Evolutionary conservation across 495 filamentous ascomycete species (phyloP).

Genomic region (Xylaria grammica): DNA sequence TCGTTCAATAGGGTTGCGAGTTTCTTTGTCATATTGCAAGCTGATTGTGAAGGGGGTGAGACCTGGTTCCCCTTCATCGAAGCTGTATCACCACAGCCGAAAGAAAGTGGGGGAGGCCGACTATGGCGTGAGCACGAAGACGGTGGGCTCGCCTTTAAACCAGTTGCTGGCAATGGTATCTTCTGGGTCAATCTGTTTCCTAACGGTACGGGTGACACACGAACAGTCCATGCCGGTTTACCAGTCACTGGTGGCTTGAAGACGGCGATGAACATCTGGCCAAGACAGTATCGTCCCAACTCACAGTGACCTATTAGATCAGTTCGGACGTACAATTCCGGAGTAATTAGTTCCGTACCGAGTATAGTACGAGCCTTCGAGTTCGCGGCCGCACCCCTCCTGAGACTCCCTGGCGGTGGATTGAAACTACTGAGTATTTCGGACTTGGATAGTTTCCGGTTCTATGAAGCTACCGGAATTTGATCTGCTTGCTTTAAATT

Average conservation of each 20-base stretch:
- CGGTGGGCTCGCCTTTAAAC: conserved; percentile 56
- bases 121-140: conserved; percentile 52
- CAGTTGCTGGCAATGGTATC: conserved; percentile 56
- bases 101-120: conserved; percentile 19
- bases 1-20: conserved; percentile 51
- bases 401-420: too few relatives aligned
- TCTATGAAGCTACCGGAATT: too few relatives aligned
- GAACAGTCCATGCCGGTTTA: conserved; percentile 55
- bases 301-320: background rate
- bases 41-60: conserved; percentile 49
- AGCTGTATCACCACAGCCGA: conserved; percentile 24
- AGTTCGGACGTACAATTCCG: background rate
- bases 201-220: conserved; percentile 52
- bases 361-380: background rate
- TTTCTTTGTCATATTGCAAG: conserved; percentile 54
- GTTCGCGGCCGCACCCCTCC: too few relatives aligned
- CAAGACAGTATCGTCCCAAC: conserved; percentile 36
- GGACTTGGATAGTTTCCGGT: too few relatives aligned
- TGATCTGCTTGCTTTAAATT: too few relatives aligned
- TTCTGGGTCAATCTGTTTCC: conserved; percentile 59
- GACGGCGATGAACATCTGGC: conserved; percentile 65
- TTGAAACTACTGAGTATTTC: too few relatives aligned
- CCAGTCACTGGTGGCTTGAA: conserved; percentile 53
- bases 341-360: background rate
- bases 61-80: conserved; percentile 53